Evolutionary conservation across 768 basidiomycete genomes (phyloP).

Genomic region (Scleroderma bovista): DNA sequence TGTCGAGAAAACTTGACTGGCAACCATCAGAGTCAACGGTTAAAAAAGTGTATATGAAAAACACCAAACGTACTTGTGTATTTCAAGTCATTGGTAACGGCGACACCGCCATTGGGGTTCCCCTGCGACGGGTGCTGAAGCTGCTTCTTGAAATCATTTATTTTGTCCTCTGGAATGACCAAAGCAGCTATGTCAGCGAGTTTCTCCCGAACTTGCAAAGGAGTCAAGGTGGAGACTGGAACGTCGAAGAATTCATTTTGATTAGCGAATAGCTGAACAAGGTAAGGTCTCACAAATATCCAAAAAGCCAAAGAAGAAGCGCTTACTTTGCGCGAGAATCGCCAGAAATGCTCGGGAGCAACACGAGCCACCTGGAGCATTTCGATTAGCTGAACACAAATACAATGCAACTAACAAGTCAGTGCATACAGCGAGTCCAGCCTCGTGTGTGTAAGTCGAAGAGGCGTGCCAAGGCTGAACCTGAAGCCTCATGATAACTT

Average conservation of each 20-base stretch:
- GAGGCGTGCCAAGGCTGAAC: constrained; percentile 77
- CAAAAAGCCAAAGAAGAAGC: not conserved
- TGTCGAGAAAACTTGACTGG: constrained; percentile 88
- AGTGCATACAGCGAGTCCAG: constrained; percentile 63
- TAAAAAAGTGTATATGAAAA: not conserved
- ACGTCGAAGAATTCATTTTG: constrained; percentile 82
- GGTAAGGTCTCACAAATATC: not conserved
- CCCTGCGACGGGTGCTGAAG: constrained; percentile 46
- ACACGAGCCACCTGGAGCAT: constrained; percentile 53
- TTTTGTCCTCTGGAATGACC: constrained; percentile 46
- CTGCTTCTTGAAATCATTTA: constrained; percentile 54
- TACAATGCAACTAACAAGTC: not conserved
- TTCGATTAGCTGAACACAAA: not conserved
- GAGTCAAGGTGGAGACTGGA: constrained; percentile 59
- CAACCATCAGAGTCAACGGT: not conserved
- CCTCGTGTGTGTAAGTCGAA: constrained; percentile 78
- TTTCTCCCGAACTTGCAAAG: constrained; percentile 68
- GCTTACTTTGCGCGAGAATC: constrained; percentile 61
- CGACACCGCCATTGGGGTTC: constrained; percentile 73
- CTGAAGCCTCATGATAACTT: constrained; percentile 63
- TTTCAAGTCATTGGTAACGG: constrained; percentile 81
- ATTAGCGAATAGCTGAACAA: constrained; percentile 59
- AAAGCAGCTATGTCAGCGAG: constrained; percentile 55
- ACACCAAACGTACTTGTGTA: constrained; percentile 61
- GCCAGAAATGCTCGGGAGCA: constrained; percentile 77